Evolutionary conservation across 768 basidiomycete genomes (phyloP), one percentile per base, ranked within the genome.

Genomic region (Kwoniella dejecticola): DNA sequence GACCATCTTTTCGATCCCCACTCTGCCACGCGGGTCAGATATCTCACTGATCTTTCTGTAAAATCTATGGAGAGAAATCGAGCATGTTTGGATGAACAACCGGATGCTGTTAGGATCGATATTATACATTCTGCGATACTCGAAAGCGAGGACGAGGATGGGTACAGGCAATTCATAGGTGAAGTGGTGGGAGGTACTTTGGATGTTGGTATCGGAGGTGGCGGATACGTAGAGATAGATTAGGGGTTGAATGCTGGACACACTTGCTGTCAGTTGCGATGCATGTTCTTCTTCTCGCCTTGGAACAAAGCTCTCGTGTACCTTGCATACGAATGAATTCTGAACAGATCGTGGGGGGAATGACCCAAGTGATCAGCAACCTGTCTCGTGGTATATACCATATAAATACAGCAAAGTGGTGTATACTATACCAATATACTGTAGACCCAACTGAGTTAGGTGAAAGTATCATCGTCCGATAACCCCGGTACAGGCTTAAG

Each of bases 131-230:
- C 70, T 50, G 72, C 72, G 30, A 71, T 74, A n/a, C 44, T 74
- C 36, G 72, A 74, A 45, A 60, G 57, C 17, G 72, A 74, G 56
- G 70, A 71, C 58, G 68, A 68, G 47, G 72, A 60, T 54, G 72
- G 72, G 11, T 74, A 74, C 47, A 64, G 72, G 57, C 60, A 47
- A 49, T 74, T 74, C 38, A 71, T 74, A 49, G 70, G 72, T 29
- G 66, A 69, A 52, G 68, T 71, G 3, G 62, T 57, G 8, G 67
- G 69, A n/a, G 67, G 40, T 19, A 57, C 50, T 15, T 24, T 60
- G 21, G 60, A 47, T 4, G 19, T 62, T 15, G 67, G 57, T 11
- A 42, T 19, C 17, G 50, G 17, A 42, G 41, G 40, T 23, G 21
- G 36, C 10, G 66, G 55, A 11, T 45, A 59, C 41, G 40, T 54